A percentile compares a stretch with the other conserved stretches of the same genome.
Conservation (phyloP, 1,284 basidiomycete genomes). For the Boletus mariae region DNA sequence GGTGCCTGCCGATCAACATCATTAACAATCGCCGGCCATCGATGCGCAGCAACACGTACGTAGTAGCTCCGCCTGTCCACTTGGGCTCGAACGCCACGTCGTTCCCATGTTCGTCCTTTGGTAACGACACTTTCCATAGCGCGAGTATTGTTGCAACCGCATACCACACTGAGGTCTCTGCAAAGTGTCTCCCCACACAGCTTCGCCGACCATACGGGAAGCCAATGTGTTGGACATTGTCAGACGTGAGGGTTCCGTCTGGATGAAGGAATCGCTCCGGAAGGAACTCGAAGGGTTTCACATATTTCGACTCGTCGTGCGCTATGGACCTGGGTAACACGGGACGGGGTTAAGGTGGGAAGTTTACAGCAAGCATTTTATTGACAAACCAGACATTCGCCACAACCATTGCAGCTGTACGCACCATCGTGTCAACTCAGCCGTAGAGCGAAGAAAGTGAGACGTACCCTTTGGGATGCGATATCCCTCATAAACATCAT, state of each 20-base stretch:
- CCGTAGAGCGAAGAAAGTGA: background rate
- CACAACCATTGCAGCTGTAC: slow-evolving; percentile 8
- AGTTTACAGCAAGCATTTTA: background rate
- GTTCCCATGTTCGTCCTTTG: slow-evolving; percentile 10
- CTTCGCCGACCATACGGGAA: slow-evolving; percentile 21
- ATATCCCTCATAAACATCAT: slow-evolving; percentile 19
- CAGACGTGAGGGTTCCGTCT: slow-evolving; percentile 16
- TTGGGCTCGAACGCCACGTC: slow-evolving; percentile 6
- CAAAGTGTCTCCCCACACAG: slow-evolving; percentile 17
- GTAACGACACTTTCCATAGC: slow-evolving; percentile 14
- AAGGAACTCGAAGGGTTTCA: slow-evolving; percentile 12
- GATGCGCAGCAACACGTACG: slow-evolving; percentile 4
- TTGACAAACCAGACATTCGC: slow-evolving; percentile 15
- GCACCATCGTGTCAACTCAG: background rate
- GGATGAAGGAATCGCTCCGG: slow-evolving; percentile 19
- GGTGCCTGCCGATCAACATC: slow-evolving; percentile 3
- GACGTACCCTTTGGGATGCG: slow-evolving; percentile 15
- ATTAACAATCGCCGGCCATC: background rate
- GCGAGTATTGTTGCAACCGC: slow-evolving; percentile 13
- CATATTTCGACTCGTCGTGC: slow-evolving; percentile 14
- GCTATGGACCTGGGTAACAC: slow-evolving; percentile 13
- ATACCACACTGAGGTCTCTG: slow-evolving; percentile 12
- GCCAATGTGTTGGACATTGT: slow-evolving; percentile 4
- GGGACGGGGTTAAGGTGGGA: background rate
- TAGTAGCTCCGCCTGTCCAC: slow-evolving; percentile 13